Percentiles rank a stretch among this genome's conserved stretches.
Evolutionary conservation across 2,329 filamentous ascomycete genomes (phyloP).

Genomic region (Penicillium palitans): DNA sequence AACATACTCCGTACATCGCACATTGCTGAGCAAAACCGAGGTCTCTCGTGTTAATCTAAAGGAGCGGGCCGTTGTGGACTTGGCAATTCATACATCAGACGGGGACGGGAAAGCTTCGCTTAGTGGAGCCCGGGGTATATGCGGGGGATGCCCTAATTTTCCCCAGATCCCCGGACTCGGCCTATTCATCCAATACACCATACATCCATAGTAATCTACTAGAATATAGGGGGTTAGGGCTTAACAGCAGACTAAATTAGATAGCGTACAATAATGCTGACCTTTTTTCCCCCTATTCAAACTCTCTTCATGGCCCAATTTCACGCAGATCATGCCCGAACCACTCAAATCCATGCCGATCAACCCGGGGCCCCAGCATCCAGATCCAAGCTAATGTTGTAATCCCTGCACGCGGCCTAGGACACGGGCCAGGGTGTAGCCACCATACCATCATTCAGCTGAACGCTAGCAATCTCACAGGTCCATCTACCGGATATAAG

Average conservation of each 20-base stretch:
- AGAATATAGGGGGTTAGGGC: background rate
- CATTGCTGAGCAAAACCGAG: background rate
- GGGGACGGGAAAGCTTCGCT: background rate
- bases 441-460: conserved; percentile 4
- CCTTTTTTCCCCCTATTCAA: background rate
- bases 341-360: background rate
- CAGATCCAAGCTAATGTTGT: conserved; percentile 12
- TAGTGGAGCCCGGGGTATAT: background rate
- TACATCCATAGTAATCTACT: too few species aligned
- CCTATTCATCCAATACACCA: too few species aligned
- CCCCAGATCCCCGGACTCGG: background rate
- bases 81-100: background rate
- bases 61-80: background rate
- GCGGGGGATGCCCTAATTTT: background rate
- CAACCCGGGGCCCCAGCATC: conserved; percentile 2
- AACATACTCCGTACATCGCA: too few species aligned
- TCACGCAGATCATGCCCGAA: background rate
- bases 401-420: background rate
- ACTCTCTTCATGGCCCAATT: background rate
- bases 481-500: conserved; percentile 7
- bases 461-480: background rate
- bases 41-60: background rate
- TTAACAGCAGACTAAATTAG: background rate
- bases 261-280: background rate
- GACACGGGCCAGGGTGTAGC: background rate